These are phyloP conservation scores for Lentinula novae-zelandiae DNA, from an alignment of 1,284 basidiomycete species.

Conservation along the genomic window DNA sequence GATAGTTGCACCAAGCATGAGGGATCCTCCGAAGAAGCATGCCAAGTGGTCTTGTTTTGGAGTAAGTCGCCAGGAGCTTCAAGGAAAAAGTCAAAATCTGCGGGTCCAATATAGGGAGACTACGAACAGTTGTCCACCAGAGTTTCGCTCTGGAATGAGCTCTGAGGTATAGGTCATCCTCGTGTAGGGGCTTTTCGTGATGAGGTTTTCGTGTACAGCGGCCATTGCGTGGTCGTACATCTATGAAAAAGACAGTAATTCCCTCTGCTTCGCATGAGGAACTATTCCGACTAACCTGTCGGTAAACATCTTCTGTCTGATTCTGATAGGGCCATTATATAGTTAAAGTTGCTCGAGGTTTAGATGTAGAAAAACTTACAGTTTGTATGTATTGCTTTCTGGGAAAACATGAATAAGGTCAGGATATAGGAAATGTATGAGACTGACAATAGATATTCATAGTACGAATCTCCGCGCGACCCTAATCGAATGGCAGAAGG, in stretches of 20 bases:
- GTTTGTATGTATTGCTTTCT: conserved; percentile 84
- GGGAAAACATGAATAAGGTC: conserved; percentile 9
- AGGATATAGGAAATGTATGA: not conserved
- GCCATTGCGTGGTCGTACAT: conserved; percentile 88
- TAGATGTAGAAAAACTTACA: conserved; percentile 23
- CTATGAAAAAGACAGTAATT: conserved; percentile 28
- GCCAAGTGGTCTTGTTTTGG: conserved; percentile 96
- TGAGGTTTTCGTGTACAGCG: conserved; percentile 75
- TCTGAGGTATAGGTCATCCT: conserved; percentile 82
- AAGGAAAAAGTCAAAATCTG: conserved; percentile 6
- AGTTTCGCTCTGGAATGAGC: conserved; percentile 54
- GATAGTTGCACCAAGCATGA: conserved; percentile 86
- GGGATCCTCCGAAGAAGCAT: conserved; percentile 90
- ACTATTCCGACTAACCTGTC: conserved; percentile 44
- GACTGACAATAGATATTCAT: conserved; percentile 84
- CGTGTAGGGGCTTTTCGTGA: conserved; percentile 57
- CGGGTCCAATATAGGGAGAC: not conserved
- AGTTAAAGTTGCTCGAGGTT: conserved; percentile 10
- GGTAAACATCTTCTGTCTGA: conserved; percentile 76
- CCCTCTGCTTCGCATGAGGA: not conserved
- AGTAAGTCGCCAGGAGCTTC: conserved; percentile 63
- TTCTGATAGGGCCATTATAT: conserved; percentile 40
- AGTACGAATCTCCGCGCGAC: conserved; percentile 92
- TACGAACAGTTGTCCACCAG: conserved; percentile 46
- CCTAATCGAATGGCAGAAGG: conserved; percentile 83